These are phyloP conservation scores for Rhinocladiella mackenziei DNA, from an alignment of 2,329 filamentous ascomycete genomes.

Conservation along the genomic window DNA sequence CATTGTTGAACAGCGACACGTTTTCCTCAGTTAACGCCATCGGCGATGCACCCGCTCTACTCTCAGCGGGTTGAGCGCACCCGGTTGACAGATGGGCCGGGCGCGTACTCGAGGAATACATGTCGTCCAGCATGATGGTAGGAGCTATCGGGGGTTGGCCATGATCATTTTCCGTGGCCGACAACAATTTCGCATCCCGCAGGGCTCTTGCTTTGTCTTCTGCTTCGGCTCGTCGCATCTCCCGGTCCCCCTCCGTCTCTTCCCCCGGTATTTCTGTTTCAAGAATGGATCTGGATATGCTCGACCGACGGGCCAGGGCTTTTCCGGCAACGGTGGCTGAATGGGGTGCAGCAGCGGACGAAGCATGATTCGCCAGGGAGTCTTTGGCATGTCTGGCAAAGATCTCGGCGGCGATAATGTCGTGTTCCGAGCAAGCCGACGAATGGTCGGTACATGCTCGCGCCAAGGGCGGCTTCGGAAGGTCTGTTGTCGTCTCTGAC, in stretches of 20 bases:
- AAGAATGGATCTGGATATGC: conserved; percentile 32
- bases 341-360: conserved; percentile 23
- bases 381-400: conserved; percentile 2
- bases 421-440: conserved; percentile 25
- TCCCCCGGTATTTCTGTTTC: conserved; percentile 13
- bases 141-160: conserved; percentile 6
- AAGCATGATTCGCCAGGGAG: not conserved
- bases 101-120: not conserved
- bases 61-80: not conserved
- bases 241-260: conserved; percentile 43
- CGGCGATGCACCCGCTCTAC: not conserved
- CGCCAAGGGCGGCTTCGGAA: conserved; percentile 7
- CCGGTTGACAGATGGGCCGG: not conserved
- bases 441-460: conserved; percentile 21
- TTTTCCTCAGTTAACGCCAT: conserved; percentile 51
- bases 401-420: conserved; percentile 23
- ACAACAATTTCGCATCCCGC: conserved; percentile 53
- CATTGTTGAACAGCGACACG: conserved; percentile 43
- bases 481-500: not conserved
- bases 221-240: conserved; percentile 45
- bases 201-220: conserved; percentile 54
- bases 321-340: conserved; percentile 17
- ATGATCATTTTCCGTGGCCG: conserved; percentile 37
- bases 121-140: not conserved
- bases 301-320: conserved; percentile 32